phyloP scores from a whole-genome alignment of 2,329 filamentous ascomycete species.

The Diaporthe helianthi region DNA sequence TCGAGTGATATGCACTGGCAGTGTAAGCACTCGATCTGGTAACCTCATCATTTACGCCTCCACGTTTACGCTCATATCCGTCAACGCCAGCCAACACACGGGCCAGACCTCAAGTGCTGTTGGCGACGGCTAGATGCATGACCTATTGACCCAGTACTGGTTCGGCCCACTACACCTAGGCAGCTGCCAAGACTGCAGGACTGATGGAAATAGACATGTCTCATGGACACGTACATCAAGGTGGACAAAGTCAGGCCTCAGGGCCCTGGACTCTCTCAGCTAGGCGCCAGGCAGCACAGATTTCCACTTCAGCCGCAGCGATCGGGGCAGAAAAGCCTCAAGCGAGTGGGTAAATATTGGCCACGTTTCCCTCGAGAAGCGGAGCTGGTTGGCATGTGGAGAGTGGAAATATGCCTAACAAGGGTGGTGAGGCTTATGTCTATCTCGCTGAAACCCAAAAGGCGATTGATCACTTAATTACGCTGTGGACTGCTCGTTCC shows the following conservation, averaged over 20 bases:
- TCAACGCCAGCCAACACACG: neutral
- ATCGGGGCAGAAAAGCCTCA: neutral
- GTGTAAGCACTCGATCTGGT: neutral
- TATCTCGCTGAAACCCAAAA: neutral
- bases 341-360: neutral
- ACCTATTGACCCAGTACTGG: neutral
- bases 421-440: neutral
- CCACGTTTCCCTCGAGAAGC: neutral
- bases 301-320: neutral
- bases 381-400: neutral
- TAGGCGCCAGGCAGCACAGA: neutral
- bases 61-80: neutral
- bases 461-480: neutral
- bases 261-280: neutral
- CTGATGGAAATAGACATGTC: neutral
- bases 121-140: slow-evolving; percentile 16
- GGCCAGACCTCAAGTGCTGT: slow-evolving; percentile 11
- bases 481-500: neutral
- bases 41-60: neutral
- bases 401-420: too few relatives aligned
- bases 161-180: neutral
- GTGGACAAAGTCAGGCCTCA: neutral
- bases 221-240: neutral
- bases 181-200: neutral
- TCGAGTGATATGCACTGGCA: neutral